Evolutionary conservation across 495 filamentous ascomycete species (phyloP).

Genomic region (Umbilicaria muhlenbergii): DNA sequence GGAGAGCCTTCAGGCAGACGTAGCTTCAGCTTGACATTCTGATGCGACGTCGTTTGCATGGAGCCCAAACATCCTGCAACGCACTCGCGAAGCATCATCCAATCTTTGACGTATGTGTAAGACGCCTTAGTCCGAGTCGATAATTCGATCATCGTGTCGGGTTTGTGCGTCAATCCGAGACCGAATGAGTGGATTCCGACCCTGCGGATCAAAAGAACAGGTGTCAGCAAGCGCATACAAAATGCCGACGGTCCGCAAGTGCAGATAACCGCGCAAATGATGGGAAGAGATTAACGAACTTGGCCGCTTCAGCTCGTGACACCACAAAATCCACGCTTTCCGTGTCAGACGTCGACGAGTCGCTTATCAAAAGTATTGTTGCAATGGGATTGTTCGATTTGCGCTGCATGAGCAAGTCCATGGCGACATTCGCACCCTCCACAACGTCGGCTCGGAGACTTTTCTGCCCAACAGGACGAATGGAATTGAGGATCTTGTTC

Average conservation of each 20-base stretch:
- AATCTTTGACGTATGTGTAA: constrained; percentile 97
- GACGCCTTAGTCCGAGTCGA: constrained; percentile 92
- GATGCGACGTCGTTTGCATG: constrained; percentile 93
- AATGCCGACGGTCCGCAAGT: background rate
- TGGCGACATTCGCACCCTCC: constrained; percentile 94
- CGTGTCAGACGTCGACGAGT: constrained; percentile 91
- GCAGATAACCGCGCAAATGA: constrained; percentile 5
- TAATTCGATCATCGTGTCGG: constrained; percentile 95
- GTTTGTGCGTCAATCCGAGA: constrained; percentile 92
- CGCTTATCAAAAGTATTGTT: constrained; percentile 93
- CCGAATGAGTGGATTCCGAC: constrained; percentile 96
- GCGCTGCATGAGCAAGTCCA: constrained; percentile 97
- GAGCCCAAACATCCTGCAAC: constrained; percentile 87
- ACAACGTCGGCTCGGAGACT: constrained; percentile 93
- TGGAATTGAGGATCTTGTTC: constrained; percentile 72
- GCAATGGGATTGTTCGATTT: constrained; percentile 94
- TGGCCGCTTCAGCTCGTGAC: constrained; percentile 92
- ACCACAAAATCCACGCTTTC: constrained; percentile 98
- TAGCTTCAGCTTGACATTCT: constrained; percentile 95
- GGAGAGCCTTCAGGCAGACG: constrained; percentile 90
- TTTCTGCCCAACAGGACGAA: constrained; percentile 90
- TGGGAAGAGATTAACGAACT: constrained; percentile 39
- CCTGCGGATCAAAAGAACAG: constrained; percentile 24
- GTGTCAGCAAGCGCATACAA: constrained; percentile 14
- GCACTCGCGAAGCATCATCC: constrained; percentile 99